Base-by-base conservation (phyloP, 2,329 filamentous ascomycete species). In the Pseudogymnoascus sp. region DNA sequence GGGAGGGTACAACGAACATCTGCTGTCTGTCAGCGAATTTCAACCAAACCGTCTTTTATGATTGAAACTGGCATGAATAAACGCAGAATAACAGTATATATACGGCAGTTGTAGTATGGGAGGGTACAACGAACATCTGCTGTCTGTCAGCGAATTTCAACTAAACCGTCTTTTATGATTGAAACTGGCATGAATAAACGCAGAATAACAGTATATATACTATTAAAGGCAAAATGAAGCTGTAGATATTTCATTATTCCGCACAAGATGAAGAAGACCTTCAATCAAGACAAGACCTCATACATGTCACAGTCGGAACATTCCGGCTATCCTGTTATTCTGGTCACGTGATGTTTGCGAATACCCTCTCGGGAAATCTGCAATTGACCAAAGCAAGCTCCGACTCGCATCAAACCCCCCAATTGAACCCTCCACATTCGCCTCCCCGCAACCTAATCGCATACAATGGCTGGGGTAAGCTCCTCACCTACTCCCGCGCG, bases 401-500 rank as follows among this genome's bases (percentile, higher is more conserved):
- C 43, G 43, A 49, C 43, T 26, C 11, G 21, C 41, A 49, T 29
- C 43, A 26, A 49, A 49, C 43, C 43, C 21, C 43, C 43, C 43
- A 26, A 49, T 49, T 49, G 43, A 49, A 49, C 21, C 43, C 43
- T 49, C 43, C 43, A 49, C 21, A 49, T 49, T n/a, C 43, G 43
- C 43, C 43, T 29, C 23, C 43, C 21, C 21, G 43, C 43, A 49
- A n/a, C 23, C 23, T 26, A 49, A 49, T 49, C 43, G 11, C 43
- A 49, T 49, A 49, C 43, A 49, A 49, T 49, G 43, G 43, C 43
- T 49, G 43, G 43, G 43, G 43, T 49, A 49, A 29, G 43, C 23
- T n/a, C 7, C 11, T n/a, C 12, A 1, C 23, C 23, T 4, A n/a
- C 16, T 29, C 12, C n/a, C 12, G 23, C 43, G 3, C 43, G 23